phyloP scores from a whole-genome alignment of 306 rosid genomes.

The Vachellia collinsii region DNA sequence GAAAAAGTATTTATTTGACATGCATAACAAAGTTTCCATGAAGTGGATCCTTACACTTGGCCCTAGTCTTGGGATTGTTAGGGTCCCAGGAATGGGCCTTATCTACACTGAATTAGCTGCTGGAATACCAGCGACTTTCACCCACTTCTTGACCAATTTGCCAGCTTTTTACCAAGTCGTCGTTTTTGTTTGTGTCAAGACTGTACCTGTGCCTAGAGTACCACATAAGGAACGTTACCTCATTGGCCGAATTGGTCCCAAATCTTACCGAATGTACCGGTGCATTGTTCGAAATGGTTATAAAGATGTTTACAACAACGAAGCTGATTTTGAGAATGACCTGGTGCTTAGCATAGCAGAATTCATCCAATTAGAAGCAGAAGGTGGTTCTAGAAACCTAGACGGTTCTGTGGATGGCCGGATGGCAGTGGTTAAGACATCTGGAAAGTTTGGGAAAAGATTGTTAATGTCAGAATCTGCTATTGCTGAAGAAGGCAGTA shows the following conservation, averaged over 20 bases:
- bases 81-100: conserved; percentile 95
- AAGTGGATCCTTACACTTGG: conserved; percentile 77
- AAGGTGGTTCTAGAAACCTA: conserved; percentile 59
- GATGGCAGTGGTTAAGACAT: conserved; percentile 84
- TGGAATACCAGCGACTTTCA: conserved; percentile 83
- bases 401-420: conserved; percentile 74
- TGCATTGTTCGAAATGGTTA: conserved; percentile 92
- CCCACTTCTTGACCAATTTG: conserved; percentile 87
- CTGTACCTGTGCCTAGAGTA: conserved; percentile 77
- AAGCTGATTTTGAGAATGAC: conserved; percentile 81
- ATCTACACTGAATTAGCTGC: conserved; percentile 87
- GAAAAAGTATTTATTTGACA: conserved; percentile 77
- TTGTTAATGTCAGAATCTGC: conserved; percentile 61
- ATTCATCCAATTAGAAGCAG: conserved; percentile 92
- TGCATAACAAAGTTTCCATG: conserved; percentile 89
- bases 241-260: conserved; percentile 88
- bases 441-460: conserved; percentile 82
- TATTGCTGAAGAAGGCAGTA: conserved; percentile 50
- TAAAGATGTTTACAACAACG: conserved; percentile 63
- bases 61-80: conserved; percentile 89
- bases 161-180: conserved; percentile 93
- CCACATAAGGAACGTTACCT: conserved; percentile 86
- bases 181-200: conserved; percentile 84
- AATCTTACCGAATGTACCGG: conserved; percentile 74
- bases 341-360: conserved; percentile 91